Evolutionary conservation across 1,284 basidiomycete genomes (phyloP), one percentile per base, ranked within the genome.

Genomic region (Omphalotus olearius): DNA sequence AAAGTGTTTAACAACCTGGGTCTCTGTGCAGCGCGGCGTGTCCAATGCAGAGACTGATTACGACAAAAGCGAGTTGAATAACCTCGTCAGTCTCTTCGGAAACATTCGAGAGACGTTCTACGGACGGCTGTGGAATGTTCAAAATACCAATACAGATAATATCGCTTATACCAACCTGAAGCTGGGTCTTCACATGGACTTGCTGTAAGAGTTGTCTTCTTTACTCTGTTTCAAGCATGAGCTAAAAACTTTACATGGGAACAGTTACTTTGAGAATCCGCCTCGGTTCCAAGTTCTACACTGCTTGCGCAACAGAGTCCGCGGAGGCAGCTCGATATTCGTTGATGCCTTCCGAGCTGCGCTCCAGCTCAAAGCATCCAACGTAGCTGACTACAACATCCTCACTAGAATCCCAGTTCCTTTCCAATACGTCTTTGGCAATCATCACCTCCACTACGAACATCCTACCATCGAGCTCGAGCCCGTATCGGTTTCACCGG

Each of bases 151-250:
- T 53, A 90, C 88, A 59, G 82, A 79, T 59, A 99, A 99, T 68
- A 93, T 99, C 55, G 96, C 96, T 1, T 98, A 98, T 66, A 99
- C 96, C 5, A 88, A 93, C 66, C 74, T 97, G 16, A 82, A 92
- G 60, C 75, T 99, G 2, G 94, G 89, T 0, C 66, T 96, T 17
- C 96, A 98, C 64, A 93, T 94, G 88, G 95, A 98, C 69, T 71
- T 97, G 0, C 68, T 90, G 91, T 95, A 60, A 58, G 90, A n/a
- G n/a, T n/a, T n/a, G n/a, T n/a, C n/a, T n/a, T n/a, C n/a, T n/a
- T n/a, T n/a, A n/a, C n/a, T n/a, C n/a, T n/a, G n/a, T n/a, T n/a
- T n/a, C n/a, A n/a, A n/a, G n/a, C n/a, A n/a, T n/a, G n/a, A n/a
- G n/a, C n/a, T n/a, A n/a, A n/a, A n/a, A n/a, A n/a, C 20, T n/a